Evolutionary conservation across 2,329 filamentous ascomycete genomes (phyloP).

Genomic region (Domatiomyces globalis): DNA sequence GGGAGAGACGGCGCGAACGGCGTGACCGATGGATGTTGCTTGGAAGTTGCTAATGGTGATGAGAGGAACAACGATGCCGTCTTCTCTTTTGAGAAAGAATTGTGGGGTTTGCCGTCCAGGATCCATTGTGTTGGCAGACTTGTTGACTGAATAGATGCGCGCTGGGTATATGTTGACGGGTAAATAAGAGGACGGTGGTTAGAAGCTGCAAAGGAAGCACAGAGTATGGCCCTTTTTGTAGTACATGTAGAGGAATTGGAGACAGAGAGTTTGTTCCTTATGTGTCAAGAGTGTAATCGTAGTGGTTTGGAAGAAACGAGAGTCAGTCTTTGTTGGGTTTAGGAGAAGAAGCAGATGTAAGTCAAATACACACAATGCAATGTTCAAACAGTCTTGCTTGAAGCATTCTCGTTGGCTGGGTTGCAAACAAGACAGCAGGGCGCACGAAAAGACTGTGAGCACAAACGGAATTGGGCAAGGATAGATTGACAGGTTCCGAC

Average conservation of each 20-base stretch:
- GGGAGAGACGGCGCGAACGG: constrained; percentile 26
- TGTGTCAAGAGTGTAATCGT: neutral
- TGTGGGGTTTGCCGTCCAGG: constrained; percentile 19
- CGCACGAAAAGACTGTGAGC: too few relatives aligned
- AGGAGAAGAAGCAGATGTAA: neutral
- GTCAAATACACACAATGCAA: neutral
- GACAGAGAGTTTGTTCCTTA: neutral
- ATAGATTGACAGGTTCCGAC: too few relatives aligned
- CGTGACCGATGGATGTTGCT: constrained; percentile 23
- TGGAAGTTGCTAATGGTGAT: constrained; percentile 33
- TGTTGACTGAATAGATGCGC: neutral
- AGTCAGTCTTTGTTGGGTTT: constrained; percentile 6
- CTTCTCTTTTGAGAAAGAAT: constrained; percentile 30
- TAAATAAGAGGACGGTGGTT: neutral
- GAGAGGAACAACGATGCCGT: constrained; percentile 29
- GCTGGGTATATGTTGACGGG: neutral
- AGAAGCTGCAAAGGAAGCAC: neutral
- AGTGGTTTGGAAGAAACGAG: neutral
- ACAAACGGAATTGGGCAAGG: too few relatives aligned
- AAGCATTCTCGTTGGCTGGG: too few relatives aligned
- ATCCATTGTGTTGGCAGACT: neutral
- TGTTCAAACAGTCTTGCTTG: neutral
- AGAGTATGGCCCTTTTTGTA: neutral
- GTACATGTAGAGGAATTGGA: neutral
- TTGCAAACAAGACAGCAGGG: too few relatives aligned